These are phyloP conservation scores for Botrytis hyacinthi DNA, from an alignment of 2,329 filamentous ascomycete species.

Conservation along the genomic window DNA sequence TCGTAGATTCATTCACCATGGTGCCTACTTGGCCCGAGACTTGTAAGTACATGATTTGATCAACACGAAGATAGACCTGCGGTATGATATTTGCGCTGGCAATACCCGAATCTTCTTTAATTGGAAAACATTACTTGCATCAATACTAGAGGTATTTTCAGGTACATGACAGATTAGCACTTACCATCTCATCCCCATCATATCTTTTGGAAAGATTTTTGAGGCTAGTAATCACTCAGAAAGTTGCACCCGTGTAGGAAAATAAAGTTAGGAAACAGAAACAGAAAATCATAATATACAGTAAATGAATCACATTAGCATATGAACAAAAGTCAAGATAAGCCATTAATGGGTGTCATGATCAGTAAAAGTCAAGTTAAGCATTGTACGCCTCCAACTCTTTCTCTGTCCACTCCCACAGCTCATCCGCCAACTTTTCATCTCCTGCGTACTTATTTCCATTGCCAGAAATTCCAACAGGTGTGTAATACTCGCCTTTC, in stretches of 20 bases:
- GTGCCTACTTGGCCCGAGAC: not conserved
- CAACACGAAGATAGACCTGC: too few relatives aligned
- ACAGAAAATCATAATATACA: not conserved
- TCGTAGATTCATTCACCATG: not conserved
- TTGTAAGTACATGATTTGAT: not conserved
- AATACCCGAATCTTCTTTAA: too few relatives aligned
- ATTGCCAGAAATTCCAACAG: conserved; percentile 39
- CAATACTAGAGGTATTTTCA: not conserved
- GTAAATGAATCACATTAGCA: not conserved
- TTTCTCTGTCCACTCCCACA: conserved; percentile 41
- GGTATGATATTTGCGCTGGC: not conserved
- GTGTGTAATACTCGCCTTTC: conserved; percentile 43
- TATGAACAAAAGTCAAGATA: not conserved
- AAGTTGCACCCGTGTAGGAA: not conserved
- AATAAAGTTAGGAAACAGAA: not conserved
- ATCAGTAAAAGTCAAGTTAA: not conserved
- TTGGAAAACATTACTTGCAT: not conserved
- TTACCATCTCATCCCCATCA: not conserved
- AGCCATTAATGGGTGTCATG: not conserved
- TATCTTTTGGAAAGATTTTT: not conserved
- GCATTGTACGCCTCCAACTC: conserved; percentile 28
- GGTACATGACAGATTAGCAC: not conserved
- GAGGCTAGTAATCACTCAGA: not conserved
- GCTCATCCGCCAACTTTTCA: conserved; percentile 35
- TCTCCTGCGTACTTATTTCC: conserved; percentile 31